Percentiles rank a stretch among this genome's conserved stretches.
Conservation (phyloP, 2,329 filamentous ascomycete species). For the Fusarium mundagurra region DNA sequence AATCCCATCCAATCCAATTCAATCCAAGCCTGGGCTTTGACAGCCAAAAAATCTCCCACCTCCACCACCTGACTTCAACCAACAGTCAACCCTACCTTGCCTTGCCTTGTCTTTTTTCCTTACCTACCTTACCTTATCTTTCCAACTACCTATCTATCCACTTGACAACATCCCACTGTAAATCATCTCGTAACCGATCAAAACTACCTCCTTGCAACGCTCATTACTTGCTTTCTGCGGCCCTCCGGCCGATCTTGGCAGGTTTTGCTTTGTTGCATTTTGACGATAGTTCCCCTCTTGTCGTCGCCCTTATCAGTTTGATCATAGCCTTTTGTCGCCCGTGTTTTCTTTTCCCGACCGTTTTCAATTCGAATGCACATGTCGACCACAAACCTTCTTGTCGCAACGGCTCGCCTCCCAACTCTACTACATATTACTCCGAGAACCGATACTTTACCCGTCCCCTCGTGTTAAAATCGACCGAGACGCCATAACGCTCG, state of each 20-base stretch:
- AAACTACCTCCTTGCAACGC: conserved; percentile 12
- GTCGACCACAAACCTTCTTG: conserved; percentile 35
- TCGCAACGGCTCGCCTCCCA: conserved; percentile 36
- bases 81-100: conserved; percentile 3
- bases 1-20: not conserved
- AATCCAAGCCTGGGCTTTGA: conserved; percentile 33
- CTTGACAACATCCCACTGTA: conserved; percentile 28
- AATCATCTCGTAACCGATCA: conserved; percentile 30
- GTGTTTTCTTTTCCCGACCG: conserved; percentile 14
- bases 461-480: conserved; percentile 20
- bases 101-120: not conserved
- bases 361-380: conserved; percentile 39
- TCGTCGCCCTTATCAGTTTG: conserved; percentile 19
- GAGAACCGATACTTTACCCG: conserved; percentile 17
- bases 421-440: conserved; percentile 13
- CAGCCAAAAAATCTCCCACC: conserved; percentile 43
- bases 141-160: conserved; percentile 25
- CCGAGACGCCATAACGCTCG: conserved; percentile 20
- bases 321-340: conserved; percentile 15
- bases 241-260: conserved; percentile 35
- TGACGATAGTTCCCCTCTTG: conserved; percentile 34
- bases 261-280: conserved; percentile 20
- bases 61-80: conserved; percentile 33
- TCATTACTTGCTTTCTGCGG: conserved; percentile 32
- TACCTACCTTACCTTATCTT: not conserved